Percentiles rank a stretch among this genome's conserved stretches.
Conservation (phyloP, 441 rosid genomes). For the Populus tomentosa region DNA sequence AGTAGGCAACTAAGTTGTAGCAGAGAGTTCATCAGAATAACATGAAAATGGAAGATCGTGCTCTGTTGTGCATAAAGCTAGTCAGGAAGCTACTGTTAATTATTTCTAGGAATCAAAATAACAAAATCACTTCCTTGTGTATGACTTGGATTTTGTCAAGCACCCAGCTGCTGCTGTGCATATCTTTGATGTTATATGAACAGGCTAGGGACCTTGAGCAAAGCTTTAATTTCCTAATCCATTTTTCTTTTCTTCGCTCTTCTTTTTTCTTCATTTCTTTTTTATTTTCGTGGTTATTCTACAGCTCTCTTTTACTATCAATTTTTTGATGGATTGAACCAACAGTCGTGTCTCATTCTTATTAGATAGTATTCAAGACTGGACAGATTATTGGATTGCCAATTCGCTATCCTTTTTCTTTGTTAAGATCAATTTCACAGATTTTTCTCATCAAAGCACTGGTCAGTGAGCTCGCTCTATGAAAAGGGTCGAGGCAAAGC, state of each 20-base stretch:
- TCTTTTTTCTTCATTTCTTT: not conserved
- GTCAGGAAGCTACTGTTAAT: not conserved
- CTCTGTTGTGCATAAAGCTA: not conserved
- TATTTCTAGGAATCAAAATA: not conserved
- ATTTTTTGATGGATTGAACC: not conserved
- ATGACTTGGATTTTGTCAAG: not conserved
- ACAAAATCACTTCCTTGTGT: not conserved
- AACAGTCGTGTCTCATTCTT: not conserved
- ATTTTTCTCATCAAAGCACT: not conserved
- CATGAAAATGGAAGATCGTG: not conserved
- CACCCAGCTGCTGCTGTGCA: not conserved
- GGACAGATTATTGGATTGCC: not conserved
- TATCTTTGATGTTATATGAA: not conserved
- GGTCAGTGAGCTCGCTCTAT: not conserved
- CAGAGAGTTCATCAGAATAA: not conserved
- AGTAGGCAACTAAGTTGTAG: slow-evolving; percentile 26
- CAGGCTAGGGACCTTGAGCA: not conserved
- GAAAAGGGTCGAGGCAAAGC: not conserved
- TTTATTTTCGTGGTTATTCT: not conserved
- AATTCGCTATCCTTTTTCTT: not conserved
- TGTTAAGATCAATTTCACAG: not conserved
- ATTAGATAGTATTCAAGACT: not conserved
- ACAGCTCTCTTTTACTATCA: not conserved
- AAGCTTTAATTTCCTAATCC: not conserved
- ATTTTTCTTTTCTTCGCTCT: not conserved